Percentiles rank a stretch among this genome's conserved stretches.
Evolutionary conservation across 495 filamentous ascomycete species (phyloP).

Genomic region (Geopyxis carbonaria): DNA sequence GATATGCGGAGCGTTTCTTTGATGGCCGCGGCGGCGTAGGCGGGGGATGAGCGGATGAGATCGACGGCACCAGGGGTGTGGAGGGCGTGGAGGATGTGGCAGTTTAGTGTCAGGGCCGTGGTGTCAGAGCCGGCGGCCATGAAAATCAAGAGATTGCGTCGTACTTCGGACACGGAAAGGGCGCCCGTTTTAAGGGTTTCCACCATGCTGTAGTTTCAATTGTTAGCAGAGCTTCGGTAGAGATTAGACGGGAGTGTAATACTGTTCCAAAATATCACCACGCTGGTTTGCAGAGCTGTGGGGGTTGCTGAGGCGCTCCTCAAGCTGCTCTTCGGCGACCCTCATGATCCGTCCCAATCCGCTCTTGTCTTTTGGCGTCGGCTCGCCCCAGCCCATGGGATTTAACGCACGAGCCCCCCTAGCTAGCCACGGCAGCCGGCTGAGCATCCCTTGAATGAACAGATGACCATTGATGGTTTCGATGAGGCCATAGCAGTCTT

Average conservation of each 20-base stretch:
- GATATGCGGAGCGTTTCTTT: conserved; percentile 52
- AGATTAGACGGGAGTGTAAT: too few species aligned
- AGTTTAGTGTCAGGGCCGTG: conserved; percentile 41
- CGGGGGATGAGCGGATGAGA: conserved; percentile 30
- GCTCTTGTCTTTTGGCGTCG: conserved; percentile 3
- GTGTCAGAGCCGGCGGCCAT: conserved; percentile 44
- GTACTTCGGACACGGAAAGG: too few species aligned
- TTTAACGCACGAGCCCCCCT: background rate
- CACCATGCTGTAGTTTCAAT: too few species aligned
- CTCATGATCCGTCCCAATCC: conserved; percentile 4
- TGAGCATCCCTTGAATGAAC: conserved; percentile 29
- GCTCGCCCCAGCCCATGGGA: background rate
- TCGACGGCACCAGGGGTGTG: conserved; percentile 30
- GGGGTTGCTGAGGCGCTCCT: too few species aligned
- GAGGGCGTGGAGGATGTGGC: conserved; percentile 38
- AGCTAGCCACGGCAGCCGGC: background rate
- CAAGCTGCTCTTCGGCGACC: background rate
- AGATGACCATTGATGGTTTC: conserved; percentile 35
- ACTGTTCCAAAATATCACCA: too few species aligned
- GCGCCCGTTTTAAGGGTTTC: too few species aligned
- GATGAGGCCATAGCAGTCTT: conserved; percentile 40
- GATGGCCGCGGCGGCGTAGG: conserved; percentile 47
- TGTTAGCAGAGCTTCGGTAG: too few species aligned
- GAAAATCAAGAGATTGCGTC: background rate
- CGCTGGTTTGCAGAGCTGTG: too few species aligned